These are phyloP conservation scores for Hericium rajendrae DNA, from an alignment of 768 basidiomycete species.

Conservation along the genomic window DNA sequence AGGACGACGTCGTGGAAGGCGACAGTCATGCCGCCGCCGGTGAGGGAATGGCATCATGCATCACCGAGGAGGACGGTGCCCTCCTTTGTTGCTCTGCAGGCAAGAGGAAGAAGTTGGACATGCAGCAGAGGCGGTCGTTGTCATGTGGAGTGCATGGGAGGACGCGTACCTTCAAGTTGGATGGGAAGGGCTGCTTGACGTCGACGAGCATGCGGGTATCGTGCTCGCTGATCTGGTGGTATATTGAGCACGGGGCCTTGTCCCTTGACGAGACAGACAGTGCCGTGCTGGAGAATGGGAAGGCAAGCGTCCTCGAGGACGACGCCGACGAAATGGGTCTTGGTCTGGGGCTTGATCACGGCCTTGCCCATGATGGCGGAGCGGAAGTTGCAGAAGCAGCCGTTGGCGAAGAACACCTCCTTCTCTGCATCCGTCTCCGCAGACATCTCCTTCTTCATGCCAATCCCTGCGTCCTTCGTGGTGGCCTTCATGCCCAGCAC, in stretches of 20 bases:
- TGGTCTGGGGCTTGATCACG: constrained; percentile 41
- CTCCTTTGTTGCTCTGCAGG: constrained; percentile 61
- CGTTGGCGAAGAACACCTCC: constrained; percentile 68
- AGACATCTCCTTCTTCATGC: constrained; percentile 35
- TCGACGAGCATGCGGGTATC: constrained; percentile 94
- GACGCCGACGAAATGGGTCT: constrained; percentile 78
- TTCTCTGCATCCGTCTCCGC: too few relatives aligned
- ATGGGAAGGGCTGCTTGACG: constrained; percentile 73
- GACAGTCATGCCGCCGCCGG: constrained; percentile 98
- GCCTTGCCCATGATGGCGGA: constrained; percentile 47
- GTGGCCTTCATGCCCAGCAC: constrained; percentile 64
- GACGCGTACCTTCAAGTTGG: constrained; percentile 59
- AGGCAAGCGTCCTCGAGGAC: constrained; percentile 69
- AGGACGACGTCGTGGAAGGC: constrained; percentile 80
- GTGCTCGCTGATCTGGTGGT: constrained; percentile 75
- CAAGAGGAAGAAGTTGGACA: constrained; percentile 95
- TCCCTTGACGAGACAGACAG: constrained; percentile 71
- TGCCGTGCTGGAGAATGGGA: constrained; percentile 73
- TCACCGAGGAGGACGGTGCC: constrained; percentile 86
- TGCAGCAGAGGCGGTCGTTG: constrained; percentile 73
- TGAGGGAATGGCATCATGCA: constrained; percentile 94
- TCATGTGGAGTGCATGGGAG: constrained; percentile 67
- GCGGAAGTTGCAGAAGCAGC: constrained; percentile 92
- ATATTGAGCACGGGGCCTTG: constrained; percentile 90
- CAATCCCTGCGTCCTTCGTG: constrained; percentile 20